Base-by-base conservation (phyloP, 2,329 filamentous ascomycete genomes). In the Colletotrichum sp. region DNA sequence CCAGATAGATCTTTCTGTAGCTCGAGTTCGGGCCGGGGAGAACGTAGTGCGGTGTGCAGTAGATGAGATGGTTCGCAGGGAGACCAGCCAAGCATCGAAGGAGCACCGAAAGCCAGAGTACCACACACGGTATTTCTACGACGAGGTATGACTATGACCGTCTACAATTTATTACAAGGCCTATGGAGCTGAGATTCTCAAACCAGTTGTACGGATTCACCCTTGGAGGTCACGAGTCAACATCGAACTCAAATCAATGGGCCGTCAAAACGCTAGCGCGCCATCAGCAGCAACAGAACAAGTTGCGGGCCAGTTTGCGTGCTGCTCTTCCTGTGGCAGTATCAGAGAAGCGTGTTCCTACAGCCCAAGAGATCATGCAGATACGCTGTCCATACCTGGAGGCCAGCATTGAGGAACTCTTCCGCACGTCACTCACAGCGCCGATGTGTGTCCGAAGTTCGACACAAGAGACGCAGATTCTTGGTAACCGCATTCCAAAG, bases 151-250 rank as follows among this genome's bases (percentile, higher is more conserved):
- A 1, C 18, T 34, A 62, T 38, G 8, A 38, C 24, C 29, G 21
- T 34, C 12, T 16, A n/a, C 16, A 15, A 43, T 21, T n/a, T 8
- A 51, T 18, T 16, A 47, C 12, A 33, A 8, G 13, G 16, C 6
- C 13, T 6, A 33, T 62, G 65, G 65, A 15, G 57, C 8, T 8
- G 21, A 6, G n/a, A 47, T 21, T 47, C n/a, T 21, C n/a, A 66
- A 18, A n/a, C 36, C 24, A 79, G 78, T 67, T 79, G 18, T 78
- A 80, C 47, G 80, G 78, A 16, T 80, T 78, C 68, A 75, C 78
- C 55, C 34, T 81, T n/a, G 78, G 70, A 11, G 79, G 80, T 5
- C 79, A 82, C 55, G 79, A 81, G 9, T 79, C 79, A 15, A 79
- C 78, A 4, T 75, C 77, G 1, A 75, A 78, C 4, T 70, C 78